phyloP scores from a whole-genome alignment of 257 asterid genomes.

The Plantago ovata region DNA sequence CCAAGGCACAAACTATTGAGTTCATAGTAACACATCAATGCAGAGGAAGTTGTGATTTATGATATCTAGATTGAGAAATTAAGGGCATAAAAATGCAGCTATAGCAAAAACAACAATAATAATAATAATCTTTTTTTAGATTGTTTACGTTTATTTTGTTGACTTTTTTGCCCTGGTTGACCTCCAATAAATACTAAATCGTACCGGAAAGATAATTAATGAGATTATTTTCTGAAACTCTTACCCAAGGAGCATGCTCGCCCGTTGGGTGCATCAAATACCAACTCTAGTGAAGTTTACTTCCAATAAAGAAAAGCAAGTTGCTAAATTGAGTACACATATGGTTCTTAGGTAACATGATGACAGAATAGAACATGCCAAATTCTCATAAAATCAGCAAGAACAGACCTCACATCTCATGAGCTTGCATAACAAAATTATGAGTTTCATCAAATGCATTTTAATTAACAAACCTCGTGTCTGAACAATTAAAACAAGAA shows the following conservation, averaged over 20 bases:
- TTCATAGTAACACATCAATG: slow-evolving; percentile 14
- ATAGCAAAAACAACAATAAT: too few species aligned
- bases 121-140: too few species aligned
- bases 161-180: too few species aligned
- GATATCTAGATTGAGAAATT: slow-evolving; percentile 10
- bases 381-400: not conserved
- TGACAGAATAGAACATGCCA: not conserved
- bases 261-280: too few species aligned
- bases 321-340: not conserved
- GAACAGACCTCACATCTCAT: not conserved
- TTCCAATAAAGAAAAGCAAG: slow-evolving; percentile 1
- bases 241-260: too few species aligned
- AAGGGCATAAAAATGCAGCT: too few species aligned
- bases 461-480: too few species aligned
- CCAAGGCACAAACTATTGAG: slow-evolving; percentile 8
- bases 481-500: too few species aligned
- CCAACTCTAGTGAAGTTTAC: slow-evolving; percentile 2
- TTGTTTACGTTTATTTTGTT: too few species aligned
- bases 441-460: not conserved
- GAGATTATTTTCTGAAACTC: too few species aligned
- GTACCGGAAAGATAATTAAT: too few species aligned
- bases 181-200: too few species aligned
- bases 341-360: not conserved
- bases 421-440: not conserved
- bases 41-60: slow-evolving; percentile 10